Evolutionary conservation across 345 rosid genomes (phyloP).

Genomic region (Reutealis trisperma): DNA sequence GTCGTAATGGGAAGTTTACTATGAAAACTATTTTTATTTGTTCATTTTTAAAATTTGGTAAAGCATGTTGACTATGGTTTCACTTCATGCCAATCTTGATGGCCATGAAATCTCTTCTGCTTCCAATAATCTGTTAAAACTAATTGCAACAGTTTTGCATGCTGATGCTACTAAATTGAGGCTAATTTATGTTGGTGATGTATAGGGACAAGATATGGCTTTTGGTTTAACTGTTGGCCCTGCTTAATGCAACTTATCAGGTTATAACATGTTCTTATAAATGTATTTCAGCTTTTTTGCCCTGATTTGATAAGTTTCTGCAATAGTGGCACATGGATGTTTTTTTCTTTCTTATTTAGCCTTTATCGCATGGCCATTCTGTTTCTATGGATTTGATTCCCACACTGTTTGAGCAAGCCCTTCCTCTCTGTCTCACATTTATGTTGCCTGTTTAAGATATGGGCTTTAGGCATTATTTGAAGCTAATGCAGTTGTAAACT

Average conservation of each 20-base stretch:
- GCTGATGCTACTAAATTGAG: constrained; percentile 14
- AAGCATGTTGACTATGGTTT: neutral
- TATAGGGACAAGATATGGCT: constrained; percentile 19
- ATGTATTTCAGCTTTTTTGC: constrained; percentile 5
- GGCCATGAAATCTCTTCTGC: neutral
- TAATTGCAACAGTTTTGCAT: neutral
- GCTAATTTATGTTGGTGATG: constrained; percentile 20
- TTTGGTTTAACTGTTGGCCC: constrained; percentile 23
- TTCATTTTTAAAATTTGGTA: neutral
- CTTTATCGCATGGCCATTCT: neutral
- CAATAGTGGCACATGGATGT: neutral
- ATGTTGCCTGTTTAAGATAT: constrained; percentile 2
- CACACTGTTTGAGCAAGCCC: neutral
- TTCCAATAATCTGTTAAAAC: neutral
- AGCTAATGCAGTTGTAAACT: constrained; percentile 14
- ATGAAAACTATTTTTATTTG: neutral
- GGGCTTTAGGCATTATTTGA: neutral
- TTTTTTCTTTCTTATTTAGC: neutral
- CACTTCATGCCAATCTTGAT: neutral
- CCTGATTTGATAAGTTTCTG: neutral
- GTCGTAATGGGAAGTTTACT: neutral
- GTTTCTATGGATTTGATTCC: neutral
- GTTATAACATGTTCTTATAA: constrained; percentile 16
- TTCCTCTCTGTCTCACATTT: neutral
- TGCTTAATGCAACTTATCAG: constrained; percentile 26